Evolutionary conservation across 805 yeast genomes (phyloP).

Genomic region (Blastobotrys attinorum): DNA sequence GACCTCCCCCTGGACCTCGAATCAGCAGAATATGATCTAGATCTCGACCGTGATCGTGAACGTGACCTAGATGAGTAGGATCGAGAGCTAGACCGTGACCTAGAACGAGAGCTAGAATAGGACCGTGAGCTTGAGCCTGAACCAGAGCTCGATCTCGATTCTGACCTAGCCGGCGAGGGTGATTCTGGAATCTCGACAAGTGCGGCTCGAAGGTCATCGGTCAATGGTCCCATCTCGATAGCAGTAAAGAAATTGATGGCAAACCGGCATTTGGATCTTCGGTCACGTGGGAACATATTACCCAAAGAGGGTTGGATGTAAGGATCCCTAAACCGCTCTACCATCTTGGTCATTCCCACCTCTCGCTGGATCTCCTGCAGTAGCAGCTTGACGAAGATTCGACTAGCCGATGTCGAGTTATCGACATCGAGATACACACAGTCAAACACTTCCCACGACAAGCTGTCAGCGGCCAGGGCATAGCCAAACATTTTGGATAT

Average conservation of each 20-base stretch:
- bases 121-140: not conserved
- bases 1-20: not conserved
- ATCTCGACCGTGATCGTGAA: not conserved
- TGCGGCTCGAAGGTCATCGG: constrained; percentile 69
- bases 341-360: constrained; percentile 50
- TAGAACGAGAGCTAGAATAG: not conserved
- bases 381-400: constrained; percentile 75
- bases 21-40: not conserved
- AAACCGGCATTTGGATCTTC: constrained; percentile 41
- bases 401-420: constrained; percentile 64
- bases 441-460: constrained; percentile 56
- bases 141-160: not conserved
- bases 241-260: constrained; percentile 90
- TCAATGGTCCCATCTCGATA: constrained; percentile 75
- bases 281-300: constrained; percentile 58
- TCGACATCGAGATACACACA: constrained; percentile 55
- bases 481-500: constrained; percentile 85
- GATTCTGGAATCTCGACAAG: constrained; percentile 20
- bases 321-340: constrained; percentile 43
- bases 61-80: constrained; percentile 1
- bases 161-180: not conserved
- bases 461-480: constrained; percentile 57
- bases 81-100: constrained; percentile 11
- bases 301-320: constrained; percentile 40
- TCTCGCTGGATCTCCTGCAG: constrained; percentile 76